These are phyloP conservation scores for Delitschia confertaspora DNA, from an alignment of 495 filamentous ascomycete species.

Conservation along the genomic window DNA sequence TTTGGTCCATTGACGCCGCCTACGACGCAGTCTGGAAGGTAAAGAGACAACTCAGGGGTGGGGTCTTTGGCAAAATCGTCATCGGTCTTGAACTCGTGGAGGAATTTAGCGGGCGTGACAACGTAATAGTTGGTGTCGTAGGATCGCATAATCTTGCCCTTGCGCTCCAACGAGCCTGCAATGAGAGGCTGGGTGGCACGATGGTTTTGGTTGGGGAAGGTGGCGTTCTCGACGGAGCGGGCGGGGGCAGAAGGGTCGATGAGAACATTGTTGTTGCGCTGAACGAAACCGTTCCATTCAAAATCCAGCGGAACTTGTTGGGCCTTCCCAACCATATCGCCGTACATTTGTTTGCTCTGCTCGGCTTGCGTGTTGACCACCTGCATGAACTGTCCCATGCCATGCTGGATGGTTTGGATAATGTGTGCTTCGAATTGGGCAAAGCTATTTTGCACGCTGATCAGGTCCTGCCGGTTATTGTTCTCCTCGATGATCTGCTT, in stretches of 20 bases:
- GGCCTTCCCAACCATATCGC: slow-evolving; percentile 65
- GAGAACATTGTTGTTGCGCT: slow-evolving; percentile 59
- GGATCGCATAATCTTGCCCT: slow-evolving; percentile 55
- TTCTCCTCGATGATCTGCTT: slow-evolving; percentile 94
- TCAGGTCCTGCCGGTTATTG: slow-evolving; percentile 80
- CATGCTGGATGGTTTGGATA: slow-evolving; percentile 69
- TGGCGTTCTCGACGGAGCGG: slow-evolving; percentile 59
- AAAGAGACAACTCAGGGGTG: slow-evolving; percentile 75
- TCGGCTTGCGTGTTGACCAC: slow-evolving; percentile 73
- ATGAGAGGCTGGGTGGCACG: slow-evolving; percentile 68
- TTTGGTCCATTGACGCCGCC: slow-evolving; percentile 67
- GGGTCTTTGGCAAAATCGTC: slow-evolving; percentile 79
- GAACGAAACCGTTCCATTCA: slow-evolving; percentile 79
- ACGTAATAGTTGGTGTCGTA: slow-evolving; percentile 82
- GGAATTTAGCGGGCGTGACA: slow-evolving; percentile 71
- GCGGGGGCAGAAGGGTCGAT: slow-evolving; percentile 68
- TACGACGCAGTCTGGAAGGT: slow-evolving; percentile 81
- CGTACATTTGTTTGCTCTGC: slow-evolving; percentile 64
- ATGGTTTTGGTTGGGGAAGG: slow-evolving; percentile 85
- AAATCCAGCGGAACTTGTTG: slow-evolving; percentile 82
- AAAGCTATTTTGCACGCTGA: slow-evolving; percentile 83
- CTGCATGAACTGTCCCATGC: slow-evolving; percentile 69
- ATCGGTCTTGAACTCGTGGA: slow-evolving; percentile 93
- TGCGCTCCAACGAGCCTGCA: slow-evolving; percentile 79
- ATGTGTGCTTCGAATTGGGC: slow-evolving; percentile 80